Evolutionary conservation across 257 asterid species (phyloP), one percentile per base, ranked within the genome.

Genomic region (Solanum chilense): DNA sequence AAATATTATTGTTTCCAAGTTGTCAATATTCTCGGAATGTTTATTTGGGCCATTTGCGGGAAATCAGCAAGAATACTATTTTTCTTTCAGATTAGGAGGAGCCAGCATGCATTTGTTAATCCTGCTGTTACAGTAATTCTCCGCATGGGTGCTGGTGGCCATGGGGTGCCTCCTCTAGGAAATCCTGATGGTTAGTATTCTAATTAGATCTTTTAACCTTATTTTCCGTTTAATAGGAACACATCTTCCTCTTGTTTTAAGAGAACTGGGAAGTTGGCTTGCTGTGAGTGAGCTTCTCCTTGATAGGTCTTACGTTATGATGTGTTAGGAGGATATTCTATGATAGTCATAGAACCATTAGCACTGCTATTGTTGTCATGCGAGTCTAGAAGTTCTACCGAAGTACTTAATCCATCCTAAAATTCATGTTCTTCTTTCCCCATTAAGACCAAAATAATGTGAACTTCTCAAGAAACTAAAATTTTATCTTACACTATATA

Each of bases 61-160:
- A 91, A 82, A 87, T 83, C 73, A 81, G 70, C 85, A 29, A 62
- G 73, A 70, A 76, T 87, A 37, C 73, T 70, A 11, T 85, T 86
- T 73, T 41, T 47, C 77, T 91, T 84, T 85, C 95, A 97, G 99
- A 93, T 97, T 90, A 94, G 89, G 90, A 93, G 95, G 90, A 94
- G 98, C 90, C 98, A 94, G 87, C 99, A 95, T 88, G 98, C 98
- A 85, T 89, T 95, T 81, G 94, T 96, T 76, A 96, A 96, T 91
- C 99, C 99, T 60, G 94, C 98, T 80, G 89, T 96, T 77, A 95
- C 98, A 33, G 90, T 95, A 44, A 90, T 95, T 90, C 99, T 95
- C 88, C 94, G 94, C 86, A 91, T 90, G 87, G 98, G 99, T 89
- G 95, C 95, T 76, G 98, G 98, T 18, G 99, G 98, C 88, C 98